These are phyloP conservation scores for Volutella citrinella DNA, from an alignment of 2,329 filamentous ascomycete genomes.

Conservation along the genomic window DNA sequence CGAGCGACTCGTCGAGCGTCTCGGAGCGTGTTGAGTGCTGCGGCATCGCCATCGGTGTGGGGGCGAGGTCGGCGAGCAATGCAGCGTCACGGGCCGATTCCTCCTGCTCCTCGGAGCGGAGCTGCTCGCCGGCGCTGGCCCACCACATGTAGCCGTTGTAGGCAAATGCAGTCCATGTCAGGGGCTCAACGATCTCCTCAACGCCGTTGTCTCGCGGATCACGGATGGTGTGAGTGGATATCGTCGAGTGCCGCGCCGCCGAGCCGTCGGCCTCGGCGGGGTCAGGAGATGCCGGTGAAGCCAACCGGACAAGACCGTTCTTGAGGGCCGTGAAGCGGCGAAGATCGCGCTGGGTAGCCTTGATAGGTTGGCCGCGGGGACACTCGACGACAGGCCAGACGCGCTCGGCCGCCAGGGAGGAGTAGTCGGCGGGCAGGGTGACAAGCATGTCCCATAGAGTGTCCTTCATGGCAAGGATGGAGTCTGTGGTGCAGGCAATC, in stretches of 20 bases:
- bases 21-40: constrained; percentile 29
- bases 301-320: constrained; percentile 55
- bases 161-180: constrained; percentile 70
- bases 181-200: constrained; percentile 58
- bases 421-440: constrained; percentile 67
- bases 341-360: constrained; percentile 87
- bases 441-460: constrained; percentile 88
- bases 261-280: constrained; percentile 27
- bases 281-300: constrained; percentile 26
- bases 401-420: constrained; percentile 55
- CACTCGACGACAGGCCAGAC: constrained; percentile 75
- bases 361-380: constrained; percentile 62
- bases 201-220: constrained; percentile 46
- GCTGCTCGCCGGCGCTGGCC: constrained; percentile 77
- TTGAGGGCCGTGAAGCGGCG: constrained; percentile 72
- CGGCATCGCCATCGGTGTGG: constrained; percentile 32
- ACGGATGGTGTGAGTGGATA: constrained; percentile 24
- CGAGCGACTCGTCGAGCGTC: constrained; percentile 41
- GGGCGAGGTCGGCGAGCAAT: constrained; percentile 52
- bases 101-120: constrained; percentile 58
- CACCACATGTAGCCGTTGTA: constrained; percentile 89
- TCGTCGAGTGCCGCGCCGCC: constrained; percentile 23
- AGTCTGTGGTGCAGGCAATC: constrained; percentile 95
- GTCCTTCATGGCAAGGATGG: constrained; percentile 82
- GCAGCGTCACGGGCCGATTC: constrained; percentile 52